phyloP scores from a whole-genome alignment of 176 grass and related monocot genomes.

The Hyparrhenia diplandra region DNA sequence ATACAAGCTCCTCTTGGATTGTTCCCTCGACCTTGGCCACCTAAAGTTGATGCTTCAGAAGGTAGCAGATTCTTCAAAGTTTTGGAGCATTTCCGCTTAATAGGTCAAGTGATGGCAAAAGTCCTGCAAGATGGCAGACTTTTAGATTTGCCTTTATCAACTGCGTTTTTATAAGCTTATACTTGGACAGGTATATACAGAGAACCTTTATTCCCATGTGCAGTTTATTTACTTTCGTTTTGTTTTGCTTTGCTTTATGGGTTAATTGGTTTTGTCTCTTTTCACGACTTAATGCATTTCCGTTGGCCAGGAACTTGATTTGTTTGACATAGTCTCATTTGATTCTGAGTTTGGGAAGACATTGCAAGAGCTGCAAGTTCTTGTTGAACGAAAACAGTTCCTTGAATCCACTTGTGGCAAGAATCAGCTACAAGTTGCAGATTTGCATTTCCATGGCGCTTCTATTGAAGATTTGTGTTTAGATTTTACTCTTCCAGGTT shows the following conservation, averaged over 20 bases:
- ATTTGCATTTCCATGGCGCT: constrained; percentile 53
- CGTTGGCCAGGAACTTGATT: constrained; percentile 70
- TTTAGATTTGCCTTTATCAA: constrained; percentile 79
- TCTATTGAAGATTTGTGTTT: constrained; percentile 69
- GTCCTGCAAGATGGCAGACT: constrained; percentile 91
- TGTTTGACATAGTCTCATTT: constrained; percentile 82
- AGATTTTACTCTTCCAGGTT: constrained; percentile 95
- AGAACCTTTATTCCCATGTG: neutral
- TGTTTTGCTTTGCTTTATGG: constrained; percentile 13
- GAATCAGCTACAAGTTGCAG: constrained; percentile 39
- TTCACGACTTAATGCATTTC: constrained; percentile 9
- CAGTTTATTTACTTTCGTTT: neutral
- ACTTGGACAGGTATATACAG: constrained; percentile 63
- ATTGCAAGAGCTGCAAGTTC: constrained; percentile 73
- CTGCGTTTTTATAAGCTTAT: constrained; percentile 84
- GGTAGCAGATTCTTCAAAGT: constrained; percentile 58
- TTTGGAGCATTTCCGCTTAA: constrained; percentile 59
- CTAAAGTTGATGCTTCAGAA: constrained; percentile 24
- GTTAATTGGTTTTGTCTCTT: neutral
- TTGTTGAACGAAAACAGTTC: constrained; percentile 62
- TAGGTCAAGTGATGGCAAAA: constrained; percentile 79
- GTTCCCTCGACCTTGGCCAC: constrained; percentile 70
- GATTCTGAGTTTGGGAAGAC: constrained; percentile 79
- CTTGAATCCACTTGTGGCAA: constrained; percentile 40
- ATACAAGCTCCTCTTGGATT: constrained; percentile 60